Conservation (phyloP, 1,284 basidiomycete species). For the Vanrija sp. region DNA sequence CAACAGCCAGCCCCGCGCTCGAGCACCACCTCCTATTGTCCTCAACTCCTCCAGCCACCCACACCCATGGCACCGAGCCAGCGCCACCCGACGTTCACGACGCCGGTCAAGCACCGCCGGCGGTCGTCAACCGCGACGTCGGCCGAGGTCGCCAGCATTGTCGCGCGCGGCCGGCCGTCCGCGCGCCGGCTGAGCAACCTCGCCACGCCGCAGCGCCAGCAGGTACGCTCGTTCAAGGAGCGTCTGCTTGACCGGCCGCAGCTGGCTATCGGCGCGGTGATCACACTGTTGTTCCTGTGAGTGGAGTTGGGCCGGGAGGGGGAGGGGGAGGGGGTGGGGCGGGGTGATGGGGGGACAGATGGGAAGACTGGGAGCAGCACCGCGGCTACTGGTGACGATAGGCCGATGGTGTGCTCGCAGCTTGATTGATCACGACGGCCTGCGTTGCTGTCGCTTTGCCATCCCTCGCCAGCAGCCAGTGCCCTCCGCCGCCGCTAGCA, state of each 20-base stretch:
- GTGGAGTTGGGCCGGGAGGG: background rate
- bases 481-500: background rate
- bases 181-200: background rate
- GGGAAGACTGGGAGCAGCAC: too few relatives aligned
- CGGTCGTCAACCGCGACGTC: conserved; percentile 5
- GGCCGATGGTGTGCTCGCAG: too few relatives aligned
- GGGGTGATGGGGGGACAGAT: too few relatives aligned
- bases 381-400: too few relatives aligned
- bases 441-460: background rate
- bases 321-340: too few relatives aligned
- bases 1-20: too few relatives aligned
- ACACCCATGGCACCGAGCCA: background rate
- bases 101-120: conserved; percentile 7
- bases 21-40: too few relatives aligned
- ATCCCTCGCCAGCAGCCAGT: background rate
- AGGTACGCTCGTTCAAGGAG: background rate
- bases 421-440: too few relatives aligned
- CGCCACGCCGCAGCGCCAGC: background rate
- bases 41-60: too few relatives aligned
- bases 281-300: conserved; percentile 24
- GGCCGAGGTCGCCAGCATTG: conserved; percentile 1
- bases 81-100: background rate
- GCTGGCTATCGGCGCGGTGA: conserved; percentile 12
- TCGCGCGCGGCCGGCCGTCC: background rate
- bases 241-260: conserved; percentile 11